These are phyloP conservation scores for Ramichloridium luteum DNA, from an alignment of 2,329 filamentous ascomycete genomes.

Conservation along the genomic window DNA sequence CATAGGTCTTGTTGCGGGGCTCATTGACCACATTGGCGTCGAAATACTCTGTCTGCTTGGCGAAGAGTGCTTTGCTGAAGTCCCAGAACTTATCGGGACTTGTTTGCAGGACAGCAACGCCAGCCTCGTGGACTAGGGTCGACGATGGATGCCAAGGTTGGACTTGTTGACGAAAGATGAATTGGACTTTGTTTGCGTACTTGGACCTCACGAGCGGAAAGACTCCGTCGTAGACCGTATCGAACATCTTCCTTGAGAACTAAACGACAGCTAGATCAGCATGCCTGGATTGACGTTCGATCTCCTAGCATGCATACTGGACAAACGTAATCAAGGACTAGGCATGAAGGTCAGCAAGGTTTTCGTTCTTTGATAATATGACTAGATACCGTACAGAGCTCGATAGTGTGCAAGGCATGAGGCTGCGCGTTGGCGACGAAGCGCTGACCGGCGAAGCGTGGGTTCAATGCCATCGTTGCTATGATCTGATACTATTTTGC, in stretches of 20 bases:
- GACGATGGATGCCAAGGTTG: slow-evolving; percentile 64
- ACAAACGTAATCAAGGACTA: slow-evolving; percentile 81
- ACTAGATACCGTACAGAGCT: slow-evolving; percentile 33
- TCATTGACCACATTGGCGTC: slow-evolving; percentile 77
- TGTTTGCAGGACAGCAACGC: slow-evolving; percentile 61
- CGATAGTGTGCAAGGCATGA: slow-evolving; percentile 40
- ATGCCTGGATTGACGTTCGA: not conserved
- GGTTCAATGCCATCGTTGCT: slow-evolving; percentile 56
- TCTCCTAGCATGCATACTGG: slow-evolving; percentile 38
- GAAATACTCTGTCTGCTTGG: slow-evolving; percentile 64
- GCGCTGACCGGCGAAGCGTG: slow-evolving; percentile 64
- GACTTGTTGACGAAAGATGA: slow-evolving; percentile 74
- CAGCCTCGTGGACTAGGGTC: slow-evolving; percentile 62
- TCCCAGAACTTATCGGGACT: slow-evolving; percentile 64
- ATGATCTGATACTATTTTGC: too few species aligned
- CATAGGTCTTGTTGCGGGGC: slow-evolving; percentile 72
- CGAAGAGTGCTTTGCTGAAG: slow-evolving; percentile 59
- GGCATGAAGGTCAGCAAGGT: not conserved
- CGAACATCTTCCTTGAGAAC: slow-evolving; percentile 62
- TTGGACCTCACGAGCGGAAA: slow-evolving; percentile 51
- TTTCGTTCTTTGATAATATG: not conserved
- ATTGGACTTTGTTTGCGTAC: slow-evolving; percentile 49
- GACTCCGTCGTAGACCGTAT: slow-evolving; percentile 57
- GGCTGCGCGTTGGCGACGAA: slow-evolving; percentile 36
- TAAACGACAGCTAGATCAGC: slow-evolving; percentile 18